Evolutionary conservation across 148 eudicot species (phyloP).

Genomic region (Dianthus caryophyllus): DNA sequence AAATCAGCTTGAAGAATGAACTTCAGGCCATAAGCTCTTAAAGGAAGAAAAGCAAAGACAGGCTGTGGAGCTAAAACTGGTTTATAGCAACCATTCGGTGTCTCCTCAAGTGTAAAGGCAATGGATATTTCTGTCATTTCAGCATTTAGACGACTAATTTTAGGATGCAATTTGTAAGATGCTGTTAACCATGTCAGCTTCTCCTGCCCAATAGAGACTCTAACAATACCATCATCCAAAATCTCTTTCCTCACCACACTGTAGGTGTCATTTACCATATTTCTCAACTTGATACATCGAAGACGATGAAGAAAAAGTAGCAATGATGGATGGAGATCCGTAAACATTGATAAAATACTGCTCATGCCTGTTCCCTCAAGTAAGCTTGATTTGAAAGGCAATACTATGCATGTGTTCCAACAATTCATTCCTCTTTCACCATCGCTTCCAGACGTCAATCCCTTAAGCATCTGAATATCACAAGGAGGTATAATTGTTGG

Average conservation of each 20-base stretch:
- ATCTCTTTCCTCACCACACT: constrained; percentile 70
- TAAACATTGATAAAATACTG: constrained; percentile 66
- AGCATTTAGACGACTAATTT: constrained; percentile 60
- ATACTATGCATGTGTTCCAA: constrained; percentile 94
- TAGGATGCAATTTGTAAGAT: constrained; percentile 56
- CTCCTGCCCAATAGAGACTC: constrained; percentile 65
- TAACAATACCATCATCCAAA: constrained; percentile 67
- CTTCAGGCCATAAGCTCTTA: constrained; percentile 90
- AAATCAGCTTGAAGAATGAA: constrained; percentile 97
- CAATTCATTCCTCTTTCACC: constrained; percentile 28
- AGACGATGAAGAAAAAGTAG: constrained; percentile 96
- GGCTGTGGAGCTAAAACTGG: constrained; percentile 79
- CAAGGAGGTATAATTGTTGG: constrained; percentile 75
- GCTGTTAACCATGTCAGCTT: constrained; percentile 80
- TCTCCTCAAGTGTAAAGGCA: constrained; percentile 80
- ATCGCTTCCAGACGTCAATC: constrained; percentile 41
- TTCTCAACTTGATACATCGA: constrained; percentile 61
- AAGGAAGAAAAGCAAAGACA: constrained; percentile 93
- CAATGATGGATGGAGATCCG: constrained; percentile 91
- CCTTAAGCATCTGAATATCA: constrained; percentile 47
- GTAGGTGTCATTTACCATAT: constrained; percentile 53
- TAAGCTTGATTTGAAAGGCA: constrained; percentile 70
- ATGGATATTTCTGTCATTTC: constrained; percentile 74
- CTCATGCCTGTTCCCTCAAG: constrained; percentile 42
- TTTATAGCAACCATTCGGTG: constrained; percentile 47